Evolutionary conservation across 306 rosid genomes (phyloP), one percentile per base, ranked within the genome.

Genomic region (Senna tora): DNA sequence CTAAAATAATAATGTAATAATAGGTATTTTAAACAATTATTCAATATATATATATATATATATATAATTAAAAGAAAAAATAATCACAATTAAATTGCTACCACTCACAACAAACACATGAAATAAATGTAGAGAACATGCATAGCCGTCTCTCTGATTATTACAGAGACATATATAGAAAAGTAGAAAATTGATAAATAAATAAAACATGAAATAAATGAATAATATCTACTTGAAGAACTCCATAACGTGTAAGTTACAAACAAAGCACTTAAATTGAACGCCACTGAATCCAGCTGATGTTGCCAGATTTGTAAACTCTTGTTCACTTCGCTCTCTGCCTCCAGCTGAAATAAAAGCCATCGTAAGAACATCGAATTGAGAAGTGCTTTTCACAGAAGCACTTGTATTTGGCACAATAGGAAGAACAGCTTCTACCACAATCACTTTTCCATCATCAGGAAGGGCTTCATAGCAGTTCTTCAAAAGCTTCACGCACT

Each of bases 251-350:
- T 2, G 55, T 55, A 47, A 81, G 73, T 65, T 79, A 10, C 11
- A 2, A 39, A 39, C 43, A 9, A 6, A 39, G 11, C 43, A 39
- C 8, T 39, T 12, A 39, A 6, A 39, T 39, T 12, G 51, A 20
- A 84, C 32, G 55, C 75, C 73, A 2, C 49, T 60, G 41, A 82
- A 85, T 9, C 86, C 78, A 30, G 86, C 76, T 28, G 13, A 61
- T 12, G 53, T 76, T 33, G 75, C 83, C 19, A 74, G 47, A 34
- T 73, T 42, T 10, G 45, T n/a, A 47, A 79, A 85, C 25, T 82
- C 83, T 10, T 73, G 41, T 34, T 50, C 15, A 67, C 22, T 82
- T n/a, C 84, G 39, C 59, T 76, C 87, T 36, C 59, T 85, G 32
- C 87, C 90, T 14, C 85, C 30, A 25, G 30, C 78, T 1, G 30